phyloP scores from a whole-genome alignment of 169 alveolate species.

The Plasmodium sp. region DNA sequence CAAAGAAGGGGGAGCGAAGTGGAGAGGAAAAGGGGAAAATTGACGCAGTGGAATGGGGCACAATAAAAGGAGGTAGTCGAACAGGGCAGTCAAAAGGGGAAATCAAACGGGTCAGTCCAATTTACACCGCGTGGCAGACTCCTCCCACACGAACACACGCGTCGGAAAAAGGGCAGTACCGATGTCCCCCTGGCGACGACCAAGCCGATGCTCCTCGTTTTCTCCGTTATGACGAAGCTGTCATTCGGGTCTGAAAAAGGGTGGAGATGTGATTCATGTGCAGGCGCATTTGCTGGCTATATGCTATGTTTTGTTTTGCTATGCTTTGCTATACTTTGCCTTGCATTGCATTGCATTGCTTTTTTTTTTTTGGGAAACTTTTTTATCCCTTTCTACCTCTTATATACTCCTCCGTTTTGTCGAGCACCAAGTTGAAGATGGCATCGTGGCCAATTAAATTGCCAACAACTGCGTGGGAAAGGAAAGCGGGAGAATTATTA shows the following conservation, averaged over 20 bases:
- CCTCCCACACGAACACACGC: not conserved
- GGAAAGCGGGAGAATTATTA: not conserved
- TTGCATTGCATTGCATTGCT: not conserved
- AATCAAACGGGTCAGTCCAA: not conserved
- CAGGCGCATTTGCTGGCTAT: not conserved
- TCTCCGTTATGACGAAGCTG: slow-evolving; percentile 81
- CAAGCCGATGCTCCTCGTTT: slow-evolving; percentile 89
- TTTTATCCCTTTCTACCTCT: slow-evolving; percentile 80
- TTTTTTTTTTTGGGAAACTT: not conserved
- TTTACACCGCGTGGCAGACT: not conserved
- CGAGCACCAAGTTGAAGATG: slow-evolving; percentile 89
- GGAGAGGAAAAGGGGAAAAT: not conserved
- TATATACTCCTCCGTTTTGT: slow-evolving; percentile 90
- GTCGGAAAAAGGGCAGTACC: slow-evolving; percentile 63
- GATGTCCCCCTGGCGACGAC: slow-evolving; percentile 94
- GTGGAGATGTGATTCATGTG: not conserved
- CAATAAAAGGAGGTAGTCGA: not conserved
- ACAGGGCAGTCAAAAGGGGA: no score
- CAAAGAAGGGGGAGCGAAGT: not conserved
- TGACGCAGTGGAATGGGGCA: not conserved
- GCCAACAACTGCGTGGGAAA: slow-evolving; percentile 84
- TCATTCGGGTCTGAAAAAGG: slow-evolving; percentile 85
- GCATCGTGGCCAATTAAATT: slow-evolving; percentile 92
- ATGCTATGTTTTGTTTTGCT: not conserved
- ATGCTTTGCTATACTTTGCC: not conserved